A percentile compares a stretch with the other conserved stretches of the same genome.
Conservation (phyloP, 805 yeast genomes). For the Candida glaebosa region DNA sequence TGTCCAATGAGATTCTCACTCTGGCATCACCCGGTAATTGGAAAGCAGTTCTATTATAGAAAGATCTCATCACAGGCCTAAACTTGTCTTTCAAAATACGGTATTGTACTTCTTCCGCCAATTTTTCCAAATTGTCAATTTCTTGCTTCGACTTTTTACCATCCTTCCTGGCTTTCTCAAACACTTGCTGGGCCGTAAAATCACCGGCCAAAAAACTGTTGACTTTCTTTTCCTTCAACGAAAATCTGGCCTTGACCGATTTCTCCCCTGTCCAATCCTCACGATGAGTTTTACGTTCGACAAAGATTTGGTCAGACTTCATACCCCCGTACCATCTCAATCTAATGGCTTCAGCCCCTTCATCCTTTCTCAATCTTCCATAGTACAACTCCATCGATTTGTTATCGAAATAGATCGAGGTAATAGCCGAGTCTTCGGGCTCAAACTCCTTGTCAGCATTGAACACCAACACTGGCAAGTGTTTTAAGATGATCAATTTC, state of each 20-base stretch:
- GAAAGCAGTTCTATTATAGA: constrained; percentile 97
- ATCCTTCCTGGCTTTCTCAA: constrained; percentile 88
- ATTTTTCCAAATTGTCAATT: constrained; percentile 85
- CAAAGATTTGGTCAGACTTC: constrained; percentile 87
- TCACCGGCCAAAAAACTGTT: constrained; percentile 81
- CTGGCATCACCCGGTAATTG: constrained; percentile 99
- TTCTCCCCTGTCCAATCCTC: constrained; percentile 99
- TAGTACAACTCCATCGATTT: constrained; percentile 84
- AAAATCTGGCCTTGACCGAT: constrained; percentile 96
- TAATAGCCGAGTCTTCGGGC: constrained; percentile 90
- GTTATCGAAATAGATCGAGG: constrained; percentile 95
- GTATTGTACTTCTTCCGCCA: constrained; percentile 92
- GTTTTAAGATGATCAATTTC: constrained; percentile 87
- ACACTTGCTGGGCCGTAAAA: constrained; percentile 83
- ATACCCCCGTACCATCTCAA: constrained; percentile 99
- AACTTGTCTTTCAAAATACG: constrained; percentile 76
- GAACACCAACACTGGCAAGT: constrained; percentile 94
- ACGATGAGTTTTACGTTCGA: constrained; percentile 96
- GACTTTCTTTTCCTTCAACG: constrained; percentile 85
- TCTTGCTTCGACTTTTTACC: constrained; percentile 86
- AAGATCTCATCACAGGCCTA: constrained; percentile 93
- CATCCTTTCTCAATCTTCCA: constrained; percentile 92
- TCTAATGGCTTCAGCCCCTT: constrained; percentile 98
- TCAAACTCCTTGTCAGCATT: constrained; percentile 96
- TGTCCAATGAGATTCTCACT: constrained; percentile 96